These are phyloP conservation scores for Epichloe gansuensis DNA, from an alignment of 2,329 filamentous ascomycete species.

Conservation along the genomic window DNA sequence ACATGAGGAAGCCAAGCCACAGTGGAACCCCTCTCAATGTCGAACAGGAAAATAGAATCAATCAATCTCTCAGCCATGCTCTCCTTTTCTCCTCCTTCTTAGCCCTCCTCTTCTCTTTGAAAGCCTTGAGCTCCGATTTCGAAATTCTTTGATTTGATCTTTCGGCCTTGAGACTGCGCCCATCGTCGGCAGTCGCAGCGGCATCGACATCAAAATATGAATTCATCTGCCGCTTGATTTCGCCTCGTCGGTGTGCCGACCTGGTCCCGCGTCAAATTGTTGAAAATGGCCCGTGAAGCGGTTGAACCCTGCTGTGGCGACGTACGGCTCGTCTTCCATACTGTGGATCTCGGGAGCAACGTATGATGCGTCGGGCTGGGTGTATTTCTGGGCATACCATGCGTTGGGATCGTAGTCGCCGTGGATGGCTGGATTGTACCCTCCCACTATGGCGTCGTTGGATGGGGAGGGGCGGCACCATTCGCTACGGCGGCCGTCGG, in stretches of 20 bases:
- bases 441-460: conserved; percentile 41
- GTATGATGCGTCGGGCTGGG: conserved; percentile 21
- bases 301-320: conserved; percentile 70
- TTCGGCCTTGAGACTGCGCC: conserved; percentile 83
- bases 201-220: conserved; percentile 94
- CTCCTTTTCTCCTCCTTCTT: conserved; percentile 91
- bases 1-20: background rate
- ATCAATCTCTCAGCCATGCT: conserved; percentile 70
- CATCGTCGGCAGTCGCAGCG: conserved; percentile 81
- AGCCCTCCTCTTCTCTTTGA: conserved; percentile 78
- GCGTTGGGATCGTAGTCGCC: conserved; percentile 93
- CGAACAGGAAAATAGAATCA: background rate
- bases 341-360: conserved; percentile 15
- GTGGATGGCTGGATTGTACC: conserved; percentile 93
- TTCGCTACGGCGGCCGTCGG: conserved; percentile 14
- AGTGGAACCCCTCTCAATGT: background rate
- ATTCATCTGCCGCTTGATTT: conserved; percentile 81
- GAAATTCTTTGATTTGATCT: conserved; percentile 70
- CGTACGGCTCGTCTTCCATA: conserved; percentile 43
- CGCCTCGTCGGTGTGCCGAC: conserved; percentile 74
- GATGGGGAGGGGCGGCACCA: conserved; percentile 12
- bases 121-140: conserved; percentile 79
- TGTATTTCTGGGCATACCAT: conserved; percentile 66
- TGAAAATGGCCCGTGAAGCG: conserved; percentile 83
- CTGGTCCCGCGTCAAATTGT: conserved; percentile 50